These are phyloP conservation scores for Xylariales sp. DNA, from an alignment of 2,329 filamentous ascomycete genomes.

Conservation along the genomic window DNA sequence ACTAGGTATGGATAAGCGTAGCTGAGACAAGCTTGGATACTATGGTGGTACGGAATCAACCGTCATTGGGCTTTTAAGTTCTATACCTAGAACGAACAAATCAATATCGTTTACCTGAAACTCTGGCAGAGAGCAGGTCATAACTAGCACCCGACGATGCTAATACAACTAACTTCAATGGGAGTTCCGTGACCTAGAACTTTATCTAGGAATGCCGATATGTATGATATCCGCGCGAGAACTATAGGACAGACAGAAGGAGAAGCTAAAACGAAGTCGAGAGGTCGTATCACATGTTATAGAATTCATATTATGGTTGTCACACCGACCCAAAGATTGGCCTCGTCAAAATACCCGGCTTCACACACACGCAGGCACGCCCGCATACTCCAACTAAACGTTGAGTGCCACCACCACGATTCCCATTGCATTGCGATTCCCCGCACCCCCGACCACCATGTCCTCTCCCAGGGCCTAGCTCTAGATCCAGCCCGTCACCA, in stretches of 20 bases:
- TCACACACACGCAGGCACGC: no score
- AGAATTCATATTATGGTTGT: not conserved
- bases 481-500: not conserved
- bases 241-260: not conserved
- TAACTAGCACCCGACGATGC: not conserved
- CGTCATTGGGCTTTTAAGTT: not conserved
- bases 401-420: no score
- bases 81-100: not conserved
- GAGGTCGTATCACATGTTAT: no score
- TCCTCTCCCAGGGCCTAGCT: not conserved
- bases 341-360: no score
- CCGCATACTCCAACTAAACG: no score
- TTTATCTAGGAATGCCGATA: not conserved
- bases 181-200: not conserved
- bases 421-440: no score
- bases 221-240: not conserved
- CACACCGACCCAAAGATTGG: not conserved
- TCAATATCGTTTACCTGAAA: not conserved
- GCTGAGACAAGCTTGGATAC: not conserved
- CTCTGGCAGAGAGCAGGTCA: no score
- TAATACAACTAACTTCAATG: not conserved
- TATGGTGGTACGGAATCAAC: not conserved
- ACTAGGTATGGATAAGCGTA: not conserved
- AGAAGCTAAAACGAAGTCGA: not conserved
- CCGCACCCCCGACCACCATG: no score